Evolutionary conservation across 805 yeast species (phyloP).

Genomic region (Sugiyamaella americana): DNA sequence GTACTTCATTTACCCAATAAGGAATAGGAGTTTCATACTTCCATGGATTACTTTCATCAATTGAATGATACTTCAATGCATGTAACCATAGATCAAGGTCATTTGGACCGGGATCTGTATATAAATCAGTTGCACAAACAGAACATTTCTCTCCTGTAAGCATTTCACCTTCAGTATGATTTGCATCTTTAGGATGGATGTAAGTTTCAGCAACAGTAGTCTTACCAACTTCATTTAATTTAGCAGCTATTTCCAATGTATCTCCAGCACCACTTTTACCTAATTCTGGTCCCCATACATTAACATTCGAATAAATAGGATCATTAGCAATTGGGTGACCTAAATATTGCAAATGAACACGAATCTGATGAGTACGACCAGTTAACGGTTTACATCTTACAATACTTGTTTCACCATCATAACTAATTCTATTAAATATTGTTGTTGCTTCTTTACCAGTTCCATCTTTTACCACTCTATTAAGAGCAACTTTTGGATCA

Average conservation of each 20-base stretch:
- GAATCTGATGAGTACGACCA: slow-evolving; percentile 91
- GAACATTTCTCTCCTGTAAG: slow-evolving; percentile 54
- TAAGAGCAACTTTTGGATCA: slow-evolving; percentile 68
- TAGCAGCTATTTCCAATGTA: slow-evolving; percentile 40
- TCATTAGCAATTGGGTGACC: slow-evolving; percentile 91
- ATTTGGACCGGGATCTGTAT: slow-evolving; percentile 82
- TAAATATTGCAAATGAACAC: slow-evolving; percentile 86
- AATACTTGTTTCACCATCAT: slow-evolving; percentile 60
- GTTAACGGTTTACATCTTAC: slow-evolving; percentile 83
- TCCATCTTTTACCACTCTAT: slow-evolving; percentile 52
- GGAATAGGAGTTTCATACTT: slow-evolving; percentile 70
- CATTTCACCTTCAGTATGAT: slow-evolving; percentile 52
- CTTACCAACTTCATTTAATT: slow-evolving; percentile 65
- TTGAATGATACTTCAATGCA: slow-evolving; percentile 63
- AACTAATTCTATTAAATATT: slow-evolving; percentile 57
- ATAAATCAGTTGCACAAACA: slow-evolving; percentile 62
- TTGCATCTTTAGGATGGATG: slow-evolving; percentile 36
- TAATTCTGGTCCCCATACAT: slow-evolving; percentile 71
- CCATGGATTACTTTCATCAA: slow-evolving; percentile 42
- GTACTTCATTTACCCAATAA: slow-evolving; percentile 68
- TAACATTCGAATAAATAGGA: slow-evolving; percentile 75
- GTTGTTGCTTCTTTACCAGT: slow-evolving; percentile 62
- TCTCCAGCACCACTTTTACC: slow-evolving; percentile 59
- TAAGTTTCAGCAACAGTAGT: slow-evolving; percentile 60
- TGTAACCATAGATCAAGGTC: slow-evolving; percentile 89